Base-by-base conservation (phyloP, 1,284 basidiomycete species). In the Trichosporon sp. region DNA sequence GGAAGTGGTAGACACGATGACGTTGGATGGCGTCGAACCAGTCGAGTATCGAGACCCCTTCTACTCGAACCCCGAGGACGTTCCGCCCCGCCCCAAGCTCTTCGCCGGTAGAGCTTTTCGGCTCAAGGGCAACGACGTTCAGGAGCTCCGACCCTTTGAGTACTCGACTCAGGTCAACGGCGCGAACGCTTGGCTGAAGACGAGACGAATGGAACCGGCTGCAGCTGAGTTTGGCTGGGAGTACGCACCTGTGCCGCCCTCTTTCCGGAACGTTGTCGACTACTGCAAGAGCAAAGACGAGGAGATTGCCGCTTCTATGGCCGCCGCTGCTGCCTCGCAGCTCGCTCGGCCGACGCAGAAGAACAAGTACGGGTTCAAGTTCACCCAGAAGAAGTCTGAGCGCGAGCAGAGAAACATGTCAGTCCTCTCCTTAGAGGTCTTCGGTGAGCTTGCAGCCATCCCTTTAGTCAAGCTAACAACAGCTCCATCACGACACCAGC, bases 61-160 rank as follows among this genome's bases (percentile, higher is more conserved):
- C 81, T 98, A 94, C 80, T 92, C 92, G 2, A 88, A 90, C 68
- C 86, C 87, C 10, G 78, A 78, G 1, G 96, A 98, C 79, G 88
- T 91, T 0, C 91, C 93, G 0, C 86, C 88, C 54, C 84, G 85
- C 14, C 85, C 91, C 0, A 87, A 90, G 76, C 91, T 94, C 80
- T 96, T 92, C 78, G 94, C 90, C 12, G 95, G 94, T 0, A 83
- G 93, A 0, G 81, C 89, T 32, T 96, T 92, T 80, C 86, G 87
- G 59, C 85, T 96, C 19, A 90, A 90, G 59, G 84, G 84, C 1
- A 80, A 81, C 40, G 75, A 78, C 40, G 76, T 86, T 1, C 74
- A 75, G 0, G 81, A 82, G 21, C 80, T 87, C 21, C 72, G 80
- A 1, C 77, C 79, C 0, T 83, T 82, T 59, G 73, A 78, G 10